Evolutionary conservation across 2,329 filamentous ascomycete genomes (phyloP).

Genomic region (Diaporthe amygdali): DNA sequence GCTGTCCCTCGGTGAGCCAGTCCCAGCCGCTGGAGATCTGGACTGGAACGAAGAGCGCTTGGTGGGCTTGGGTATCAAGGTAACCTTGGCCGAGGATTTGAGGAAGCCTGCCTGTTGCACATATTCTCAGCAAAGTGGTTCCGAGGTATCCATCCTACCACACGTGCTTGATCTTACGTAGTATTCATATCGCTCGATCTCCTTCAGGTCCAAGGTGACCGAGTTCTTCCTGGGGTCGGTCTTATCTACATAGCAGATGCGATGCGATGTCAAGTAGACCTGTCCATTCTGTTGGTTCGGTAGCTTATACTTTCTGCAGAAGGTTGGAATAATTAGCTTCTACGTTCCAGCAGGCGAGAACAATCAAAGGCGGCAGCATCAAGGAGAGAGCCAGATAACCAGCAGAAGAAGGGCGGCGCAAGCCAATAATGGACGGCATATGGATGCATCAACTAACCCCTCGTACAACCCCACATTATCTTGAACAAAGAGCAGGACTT

Average conservation of each 20-base stretch:
- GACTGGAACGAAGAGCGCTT: conserved; percentile 68
- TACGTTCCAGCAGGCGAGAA: not conserved
- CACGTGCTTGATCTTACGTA: conserved; percentile 61
- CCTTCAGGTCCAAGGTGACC: conserved; percentile 83
- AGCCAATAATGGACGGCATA: conserved; percentile 16
- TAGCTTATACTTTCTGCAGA: conserved; percentile 86
- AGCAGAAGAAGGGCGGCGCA: not conserved
- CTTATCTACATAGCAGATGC: conserved; percentile 93
- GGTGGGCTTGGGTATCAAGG: conserved; percentile 79
- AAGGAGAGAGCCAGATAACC: conserved; percentile 27
- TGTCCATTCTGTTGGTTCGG: conserved; percentile 93
- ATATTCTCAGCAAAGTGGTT: conserved; percentile 29
- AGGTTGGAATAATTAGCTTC: conserved; percentile 15
- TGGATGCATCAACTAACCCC: conserved; percentile 67
- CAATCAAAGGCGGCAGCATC: not conserved
- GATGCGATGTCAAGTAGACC: conserved; percentile 94
- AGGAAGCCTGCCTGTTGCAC: conserved; percentile 77
- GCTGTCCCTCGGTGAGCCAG: conserved; percentile 49
- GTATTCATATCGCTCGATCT: conserved; percentile 89
- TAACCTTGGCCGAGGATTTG: conserved; percentile 94
- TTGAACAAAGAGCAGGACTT: conserved; percentile 94
- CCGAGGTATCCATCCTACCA: not conserved
- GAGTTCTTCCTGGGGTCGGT: conserved; percentile 84
- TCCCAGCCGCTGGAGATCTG: conserved; percentile 53
- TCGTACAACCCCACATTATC: conserved; percentile 97